Evolutionary conservation across 140 eudicot genomes (phyloP).

Genomic region (Flaveria floridana): DNA sequence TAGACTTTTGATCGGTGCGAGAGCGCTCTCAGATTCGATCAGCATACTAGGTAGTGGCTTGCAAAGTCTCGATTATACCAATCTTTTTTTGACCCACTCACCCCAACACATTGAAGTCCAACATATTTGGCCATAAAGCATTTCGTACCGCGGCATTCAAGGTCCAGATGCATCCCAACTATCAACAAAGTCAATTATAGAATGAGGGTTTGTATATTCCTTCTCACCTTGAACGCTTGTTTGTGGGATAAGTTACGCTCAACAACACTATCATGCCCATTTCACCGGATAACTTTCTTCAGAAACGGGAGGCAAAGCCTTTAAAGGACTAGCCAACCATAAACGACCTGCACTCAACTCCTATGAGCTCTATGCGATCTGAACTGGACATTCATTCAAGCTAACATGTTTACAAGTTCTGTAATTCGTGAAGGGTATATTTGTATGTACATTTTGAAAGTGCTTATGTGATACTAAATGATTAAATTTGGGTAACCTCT

Average conservation of each 20-base stretch:
- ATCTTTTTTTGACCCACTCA: background rate
- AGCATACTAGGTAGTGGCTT: background rate
- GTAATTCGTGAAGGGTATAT: background rate
- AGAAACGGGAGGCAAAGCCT: background rate
- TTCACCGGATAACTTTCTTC: background rate
- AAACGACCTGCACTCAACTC: background rate
- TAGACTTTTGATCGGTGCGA: no score
- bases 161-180: background rate
- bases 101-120: background rate
- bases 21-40: no score
- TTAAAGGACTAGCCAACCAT: background rate
- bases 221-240: background rate
- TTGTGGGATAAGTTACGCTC: background rate
- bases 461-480: slow-evolving; percentile 5
- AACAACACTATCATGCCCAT: background rate
- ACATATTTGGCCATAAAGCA: background rate
- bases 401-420: background rate
- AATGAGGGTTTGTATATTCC: background rate
- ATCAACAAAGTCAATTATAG: background rate
- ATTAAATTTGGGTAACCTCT: background rate
- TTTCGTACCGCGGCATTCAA: background rate
- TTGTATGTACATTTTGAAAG: slow-evolving; percentile 1
- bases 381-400: background rate
- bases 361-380: background rate
- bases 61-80: background rate